Conservation (phyloP, 2,329 filamentous ascomycete genomes). For the Fusarium albosuccineum region DNA sequence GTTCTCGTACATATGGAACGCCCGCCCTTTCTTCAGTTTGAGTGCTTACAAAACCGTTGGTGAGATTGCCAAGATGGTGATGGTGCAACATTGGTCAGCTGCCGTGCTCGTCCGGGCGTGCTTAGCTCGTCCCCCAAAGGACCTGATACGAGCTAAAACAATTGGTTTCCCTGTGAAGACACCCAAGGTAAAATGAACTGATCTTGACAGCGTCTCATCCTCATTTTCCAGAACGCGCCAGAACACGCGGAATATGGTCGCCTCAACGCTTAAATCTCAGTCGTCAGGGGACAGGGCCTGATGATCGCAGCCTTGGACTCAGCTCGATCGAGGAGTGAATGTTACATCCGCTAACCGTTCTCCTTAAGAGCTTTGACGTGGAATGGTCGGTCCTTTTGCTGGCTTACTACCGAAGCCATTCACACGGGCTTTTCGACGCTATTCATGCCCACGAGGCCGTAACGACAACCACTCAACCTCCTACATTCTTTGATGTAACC, state of each 20-base stretch:
- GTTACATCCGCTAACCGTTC: slow-evolving; percentile 15
- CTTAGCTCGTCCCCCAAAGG: slow-evolving; percentile 1
- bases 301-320: slow-evolving; percentile 1
- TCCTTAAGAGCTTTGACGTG: background rate
- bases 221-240: slow-evolving; percentile 32
- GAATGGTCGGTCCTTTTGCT: no score
- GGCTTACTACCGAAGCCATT: no score
- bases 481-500: background rate
- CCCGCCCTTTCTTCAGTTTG: background rate
- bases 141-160: slow-evolving; percentile 9
- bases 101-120: slow-evolving; percentile 1
- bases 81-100: background rate
- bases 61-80: background rate
- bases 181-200: slow-evolving; percentile 21
- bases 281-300: slow-evolving; percentile 5
- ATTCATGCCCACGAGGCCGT: no score
- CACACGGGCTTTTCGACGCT: no score
- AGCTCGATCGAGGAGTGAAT: slow-evolving; percentile 21
- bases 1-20: background rate
- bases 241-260: background rate
- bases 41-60: background rate
- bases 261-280: slow-evolving; percentile 19
- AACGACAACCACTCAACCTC: background rate
- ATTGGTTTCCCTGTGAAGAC: slow-evolving; percentile 1
- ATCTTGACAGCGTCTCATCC: slow-evolving; percentile 9